Evolutionary conservation across 306 rosid genomes (phyloP), one percentile per base, ranked within the genome.

Genomic region (Acacia confusa): DNA sequence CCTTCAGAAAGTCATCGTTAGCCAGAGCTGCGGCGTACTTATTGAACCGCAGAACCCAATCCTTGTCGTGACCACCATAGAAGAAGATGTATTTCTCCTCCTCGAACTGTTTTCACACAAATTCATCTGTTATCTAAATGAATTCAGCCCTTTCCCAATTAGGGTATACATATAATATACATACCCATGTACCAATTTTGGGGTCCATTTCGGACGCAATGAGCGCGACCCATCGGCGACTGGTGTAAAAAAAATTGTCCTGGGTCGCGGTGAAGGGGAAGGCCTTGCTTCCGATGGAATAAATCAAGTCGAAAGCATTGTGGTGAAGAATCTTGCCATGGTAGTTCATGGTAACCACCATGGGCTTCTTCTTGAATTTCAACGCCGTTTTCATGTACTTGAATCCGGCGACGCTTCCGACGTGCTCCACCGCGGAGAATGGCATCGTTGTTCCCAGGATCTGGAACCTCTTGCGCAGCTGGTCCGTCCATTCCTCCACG

Each of bases 371-470:
- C 77, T 85, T 86, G 82, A 88, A 92, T 2, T 87, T 81, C 97
- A 92, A 91, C 30, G 86, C 86, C 57, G 88, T 89, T 48, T 81
- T 89, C 1, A 93, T 84, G 91, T 74, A 90, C 69, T 60, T 91
- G 72, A 83, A 69, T n/a, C 97, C 97, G 14, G 80, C 78, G 3
- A 81, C 58, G 11, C 71, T 24, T 22, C 83, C 76, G 8, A 72
- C 76, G 22, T 72, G 44, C 16, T 82, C 86, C 74, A 89, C 86
- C 9, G 72, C 72, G 32, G 65, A 80, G 94, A 97, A 93, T 1
- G 90, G 89, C 88, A 93, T 86, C 86, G 72, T 86, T 3, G 78
- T 40, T 22, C 81, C 82, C 44, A 90, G 45, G 7, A 10, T 12
- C 17, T 93, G 93, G 17, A 87, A 93, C 88, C 83, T 90, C 88